Conservation (phyloP, 805 yeast genomes). For the Sugiyamaella floridensis region DNA sequence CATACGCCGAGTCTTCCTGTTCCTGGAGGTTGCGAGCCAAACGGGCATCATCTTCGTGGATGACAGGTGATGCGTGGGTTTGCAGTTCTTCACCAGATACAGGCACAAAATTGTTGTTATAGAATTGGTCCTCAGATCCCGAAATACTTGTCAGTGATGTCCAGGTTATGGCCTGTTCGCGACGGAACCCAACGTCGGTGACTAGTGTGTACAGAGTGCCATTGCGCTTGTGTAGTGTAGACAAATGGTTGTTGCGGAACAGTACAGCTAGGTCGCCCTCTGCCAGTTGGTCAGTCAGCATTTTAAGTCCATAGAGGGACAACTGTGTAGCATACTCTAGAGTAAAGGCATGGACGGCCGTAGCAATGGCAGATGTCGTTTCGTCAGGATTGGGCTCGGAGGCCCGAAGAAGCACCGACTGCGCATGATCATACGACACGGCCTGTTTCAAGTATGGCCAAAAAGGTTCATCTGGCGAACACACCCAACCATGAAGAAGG, state of each 20-base stretch:
- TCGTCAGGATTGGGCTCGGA: constrained; percentile 30
- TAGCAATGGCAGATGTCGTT: constrained; percentile 17
- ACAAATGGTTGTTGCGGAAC: constrained; percentile 87
- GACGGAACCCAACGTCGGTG: constrained; percentile 62
- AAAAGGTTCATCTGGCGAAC: constrained; percentile 38
- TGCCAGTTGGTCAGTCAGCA: constrained; percentile 39
- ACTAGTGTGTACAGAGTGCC: constrained; percentile 56
- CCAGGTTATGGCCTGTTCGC: constrained; percentile 62
- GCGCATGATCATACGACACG: constrained; percentile 52
- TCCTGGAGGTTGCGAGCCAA: constrained; percentile 30
- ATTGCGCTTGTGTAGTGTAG: constrained; percentile 46
- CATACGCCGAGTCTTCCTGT: constrained; percentile 22
- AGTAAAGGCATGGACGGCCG: constrained; percentile 40
- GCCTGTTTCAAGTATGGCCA: constrained; percentile 32
- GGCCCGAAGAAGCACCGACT: constrained; percentile 46
- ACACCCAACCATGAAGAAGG: constrained; percentile 80
- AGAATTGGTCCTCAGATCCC: constrained; percentile 65
- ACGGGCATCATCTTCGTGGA: constrained; percentile 22
- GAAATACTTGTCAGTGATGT: constrained; percentile 59
- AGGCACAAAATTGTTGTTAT: constrained; percentile 58
- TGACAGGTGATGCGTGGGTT: background rate
- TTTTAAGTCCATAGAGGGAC: constrained; percentile 57
- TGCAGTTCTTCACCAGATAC: constrained; percentile 11
- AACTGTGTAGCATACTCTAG: constrained; percentile 65
- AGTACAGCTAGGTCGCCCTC: constrained; percentile 59